Evolutionary conservation across 768 basidiomycete genomes (phyloP).

Genomic region (Mycena maculata): DNA sequence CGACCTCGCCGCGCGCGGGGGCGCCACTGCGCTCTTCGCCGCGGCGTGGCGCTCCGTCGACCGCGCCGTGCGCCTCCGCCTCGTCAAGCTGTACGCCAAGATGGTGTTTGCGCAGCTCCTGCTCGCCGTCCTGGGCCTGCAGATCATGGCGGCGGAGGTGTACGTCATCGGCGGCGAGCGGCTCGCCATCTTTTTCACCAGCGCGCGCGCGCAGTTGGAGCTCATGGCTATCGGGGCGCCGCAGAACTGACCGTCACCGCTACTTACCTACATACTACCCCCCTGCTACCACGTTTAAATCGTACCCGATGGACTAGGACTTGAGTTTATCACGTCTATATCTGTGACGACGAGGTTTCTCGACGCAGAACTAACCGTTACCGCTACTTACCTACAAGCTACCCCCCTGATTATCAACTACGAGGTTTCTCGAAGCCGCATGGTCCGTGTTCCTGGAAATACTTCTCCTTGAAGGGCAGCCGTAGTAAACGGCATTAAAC

Average conservation of each 20-base stretch:
- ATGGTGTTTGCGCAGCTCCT: background rate
- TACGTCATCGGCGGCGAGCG: conserved; percentile 2
- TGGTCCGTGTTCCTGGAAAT: too few species aligned
- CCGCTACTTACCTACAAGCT: background rate
- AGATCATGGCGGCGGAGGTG: conserved; percentile 4
- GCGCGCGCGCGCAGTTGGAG: conserved; percentile 5
- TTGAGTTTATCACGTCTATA: too few species aligned
- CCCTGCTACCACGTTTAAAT: too few species aligned
- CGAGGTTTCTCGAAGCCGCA: background rate
- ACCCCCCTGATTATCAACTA: background rate
- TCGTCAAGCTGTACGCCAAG: conserved; percentile 2
- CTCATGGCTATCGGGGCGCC: background rate
- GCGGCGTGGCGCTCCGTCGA: conserved; percentile 1
- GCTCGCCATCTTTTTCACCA: background rate
- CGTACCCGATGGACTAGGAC: too few species aligned
- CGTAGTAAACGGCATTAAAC: too few species aligned
- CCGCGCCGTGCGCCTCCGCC: background rate
- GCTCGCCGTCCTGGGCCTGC: background rate
- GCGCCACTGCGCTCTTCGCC: background rate
- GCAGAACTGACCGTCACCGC: background rate
- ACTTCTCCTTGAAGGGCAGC: too few species aligned
- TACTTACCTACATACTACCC: background rate
- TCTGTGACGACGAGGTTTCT: too few species aligned
- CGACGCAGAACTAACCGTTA: background rate
- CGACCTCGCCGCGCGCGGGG: background rate